Evolutionary conservation across 2,329 filamentous ascomycete genomes (phyloP), one percentile per base, ranked within the genome.

Genomic region (Alternaria arbusti): DNA sequence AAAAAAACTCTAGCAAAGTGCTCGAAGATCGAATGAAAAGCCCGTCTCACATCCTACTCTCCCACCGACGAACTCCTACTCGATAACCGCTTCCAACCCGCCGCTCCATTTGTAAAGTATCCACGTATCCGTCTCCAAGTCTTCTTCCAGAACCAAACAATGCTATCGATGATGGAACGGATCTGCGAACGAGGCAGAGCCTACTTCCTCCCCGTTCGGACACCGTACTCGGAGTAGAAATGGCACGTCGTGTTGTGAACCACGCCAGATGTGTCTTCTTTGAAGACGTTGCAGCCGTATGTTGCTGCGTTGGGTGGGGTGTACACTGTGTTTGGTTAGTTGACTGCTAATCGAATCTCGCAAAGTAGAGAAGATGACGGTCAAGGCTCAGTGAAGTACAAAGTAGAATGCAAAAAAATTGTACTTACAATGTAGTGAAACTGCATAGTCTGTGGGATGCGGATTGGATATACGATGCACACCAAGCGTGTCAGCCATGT

Each of bases 401-500:
- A 13, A 5, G 52, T 23, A 82, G 13, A n/a, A 28, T 25, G 20
- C 2, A 23, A n/a, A 17, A 20, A 22, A 2, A 12, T 40, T 5
- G 8, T 30, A 13, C 86, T 75, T 81, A 88, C 87, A 82, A 81
- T 97, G 94, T 67, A 97, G 82, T 60, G 93, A 97, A 52, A 97
- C 90, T 68, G 94, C 94, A 75, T 91, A 89, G 77, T 93, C 88
- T 72, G 87, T 85, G 51, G 84, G 81, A 70, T 91, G 89, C 25
- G 88, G 87, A 79, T 97, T 97, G 69, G 87, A 88, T 63, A 97
- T 90, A 57, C 90, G 89, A 81, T 97, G 94, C 45, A 97, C 84
- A 20, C 94, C 94, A 26, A 97, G 88, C 82, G 93, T 78, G 78
- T 97, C 94, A 43, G 92, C 91, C 90, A 97, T 97, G 80, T 97